Percentiles rank a stretch among this genome's conserved stretches.
Conservation (phyloP, 306 rosid species). For the Glycine latifolia region DNA sequence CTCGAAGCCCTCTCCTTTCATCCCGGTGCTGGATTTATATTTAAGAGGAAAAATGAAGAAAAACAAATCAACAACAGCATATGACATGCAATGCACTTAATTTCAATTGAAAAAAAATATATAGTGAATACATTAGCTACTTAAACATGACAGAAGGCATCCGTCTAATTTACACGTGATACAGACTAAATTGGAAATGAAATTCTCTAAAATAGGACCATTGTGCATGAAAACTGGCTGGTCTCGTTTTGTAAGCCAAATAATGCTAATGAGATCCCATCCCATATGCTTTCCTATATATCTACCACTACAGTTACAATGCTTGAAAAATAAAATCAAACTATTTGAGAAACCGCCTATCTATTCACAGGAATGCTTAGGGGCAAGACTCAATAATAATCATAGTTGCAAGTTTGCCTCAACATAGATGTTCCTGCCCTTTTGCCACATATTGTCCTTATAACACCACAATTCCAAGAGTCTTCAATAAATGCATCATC, state of each 20-base stretch:
- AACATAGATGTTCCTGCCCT: not conserved
- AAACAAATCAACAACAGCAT: no score
- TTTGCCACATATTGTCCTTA: not conserved
- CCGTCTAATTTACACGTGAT: no score
- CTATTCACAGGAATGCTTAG: no score
- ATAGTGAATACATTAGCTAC: no score
- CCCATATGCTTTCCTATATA: not conserved
- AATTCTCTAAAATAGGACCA: not conserved
- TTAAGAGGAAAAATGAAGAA: no score
- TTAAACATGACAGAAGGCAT: no score
- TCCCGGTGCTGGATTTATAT: no score
- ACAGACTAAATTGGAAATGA: no score
- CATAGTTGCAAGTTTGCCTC: not conserved
- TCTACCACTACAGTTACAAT: not conserved
- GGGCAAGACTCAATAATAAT: not conserved
- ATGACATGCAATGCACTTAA: no score
- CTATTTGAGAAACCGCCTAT: not conserved
- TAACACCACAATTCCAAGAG: not conserved
- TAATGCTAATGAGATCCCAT: no score
- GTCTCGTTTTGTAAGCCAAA: not conserved
- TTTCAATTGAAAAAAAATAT: no score
- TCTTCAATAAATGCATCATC: constrained; percentile 7
- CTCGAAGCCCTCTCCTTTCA: no score
- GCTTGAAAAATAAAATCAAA: not conserved
- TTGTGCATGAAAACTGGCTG: not conserved